Base-by-base conservation (phyloP, 805 yeast genomes). In the Ogataea minuta region DNA sequence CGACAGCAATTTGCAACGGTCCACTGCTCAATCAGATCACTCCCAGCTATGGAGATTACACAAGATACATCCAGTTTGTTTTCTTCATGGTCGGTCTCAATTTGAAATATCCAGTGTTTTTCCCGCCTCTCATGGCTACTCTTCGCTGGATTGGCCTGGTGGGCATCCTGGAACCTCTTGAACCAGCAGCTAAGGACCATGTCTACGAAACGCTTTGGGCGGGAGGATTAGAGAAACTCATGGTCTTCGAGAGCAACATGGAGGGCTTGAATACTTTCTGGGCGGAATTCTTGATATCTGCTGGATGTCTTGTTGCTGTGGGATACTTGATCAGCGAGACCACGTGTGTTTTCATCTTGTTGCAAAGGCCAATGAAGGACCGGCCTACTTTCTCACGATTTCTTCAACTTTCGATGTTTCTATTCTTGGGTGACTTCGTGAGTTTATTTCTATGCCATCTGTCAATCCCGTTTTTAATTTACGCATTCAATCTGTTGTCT, bases 91-190 rank as follows among this genome's bases (percentile, higher is more conserved):
- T 74, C 5, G 81, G 76, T 4, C 60, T 82, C 20, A 69, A 70
- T 46, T 54, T 81, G 13, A 60, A 66, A 17, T 81, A 75, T 48
- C 88, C 89, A 0, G 85, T 83, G 0, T 79, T 74, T 51, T 76
- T 70, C 43, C 82, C 72, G 44, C 83, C 83, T 0, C 54, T 76
- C 10, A 56, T 78, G 32, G 64, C 77, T 3, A 60, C 68, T 11
- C 51, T 76, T 13, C 58, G 75, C 12, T 80, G 87, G 87, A 62
- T 73, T 28, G 74, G 79, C 1, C 58, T 81, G n/a, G 56, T 78
- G 41, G 70, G 40, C 23, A 23, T 50, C 15, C 17, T 41, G 8
- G 21, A 19, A 19, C 8, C 21, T 6, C 21, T 19, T 8, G 21
- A 19, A 8, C 21, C 21, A 19, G 21, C 5, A 19, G 5, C 21